A percentile compares a stretch with the other conserved stretches of the same genome.
Conservation (phyloP, 495 filamentous ascomycete species). For the Monascus purpureus region DNA sequence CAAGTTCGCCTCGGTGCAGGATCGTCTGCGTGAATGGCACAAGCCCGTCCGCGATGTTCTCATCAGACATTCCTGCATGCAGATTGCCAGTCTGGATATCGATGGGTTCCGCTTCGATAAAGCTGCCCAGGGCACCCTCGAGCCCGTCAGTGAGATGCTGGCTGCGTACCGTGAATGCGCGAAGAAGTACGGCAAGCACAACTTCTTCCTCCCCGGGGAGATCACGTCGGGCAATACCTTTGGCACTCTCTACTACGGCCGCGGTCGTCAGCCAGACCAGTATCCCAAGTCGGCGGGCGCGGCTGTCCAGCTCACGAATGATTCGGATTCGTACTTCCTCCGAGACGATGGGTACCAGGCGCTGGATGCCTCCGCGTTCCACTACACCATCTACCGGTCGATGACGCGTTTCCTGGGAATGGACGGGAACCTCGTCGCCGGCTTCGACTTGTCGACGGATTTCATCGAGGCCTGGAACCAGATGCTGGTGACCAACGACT, state of each 20-base stretch:
- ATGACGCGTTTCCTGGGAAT: slow-evolving; percentile 53
- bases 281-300: slow-evolving; percentile 31
- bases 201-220: slow-evolving; percentile 53
- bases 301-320: slow-evolving; percentile 31
- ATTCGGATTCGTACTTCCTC: slow-evolving; percentile 36
- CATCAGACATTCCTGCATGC: slow-evolving; percentile 51
- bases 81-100: slow-evolving; percentile 47
- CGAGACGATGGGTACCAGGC: slow-evolving; percentile 42
- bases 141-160: slow-evolving; percentile 45
- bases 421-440: slow-evolving; percentile 47
- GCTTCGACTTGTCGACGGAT: slow-evolving; percentile 44
- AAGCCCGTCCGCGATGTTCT: slow-evolving; percentile 45
- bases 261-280: slow-evolving; percentile 45
- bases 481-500: slow-evolving; percentile 49
- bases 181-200: slow-evolving; percentile 38
- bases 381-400: slow-evolving; percentile 55
- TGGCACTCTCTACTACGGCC: slow-evolving; percentile 51
- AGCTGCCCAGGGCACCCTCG: slow-evolving; percentile 49
- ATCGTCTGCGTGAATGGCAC: slow-evolving; percentile 59
- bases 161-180: slow-evolving; percentile 43
- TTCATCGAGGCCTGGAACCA: slow-evolving; percentile 50
- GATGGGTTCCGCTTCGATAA: slow-evolving; percentile 62
- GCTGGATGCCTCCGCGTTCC: slow-evolving; percentile 53
- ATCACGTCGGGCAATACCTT: slow-evolving; percentile 50
- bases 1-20: slow-evolving; percentile 64